Percentiles rank a stretch among this genome's conserved stretches.
Conservation (phyloP, 495 filamentous ascomycete genomes). For the Emericellopsis terricola region DNA sequence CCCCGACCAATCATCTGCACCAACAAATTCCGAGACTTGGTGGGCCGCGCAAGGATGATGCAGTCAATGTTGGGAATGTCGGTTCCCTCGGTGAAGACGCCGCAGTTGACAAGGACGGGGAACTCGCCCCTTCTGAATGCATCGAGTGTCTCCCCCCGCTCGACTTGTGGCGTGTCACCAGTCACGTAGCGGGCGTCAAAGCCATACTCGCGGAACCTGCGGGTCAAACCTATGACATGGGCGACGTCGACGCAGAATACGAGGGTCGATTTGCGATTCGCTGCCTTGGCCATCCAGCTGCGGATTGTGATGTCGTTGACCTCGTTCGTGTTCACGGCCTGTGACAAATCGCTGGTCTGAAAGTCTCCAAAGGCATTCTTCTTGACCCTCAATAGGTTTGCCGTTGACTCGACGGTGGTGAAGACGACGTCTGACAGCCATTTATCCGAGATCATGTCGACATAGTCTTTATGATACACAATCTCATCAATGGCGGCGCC, state of each 20-base stretch:
- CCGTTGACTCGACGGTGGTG: constrained; percentile 73
- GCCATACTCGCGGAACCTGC: constrained; percentile 54
- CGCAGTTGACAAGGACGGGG: constrained; percentile 85
- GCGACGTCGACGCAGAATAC: constrained; percentile 83
- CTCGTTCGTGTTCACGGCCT: constrained; percentile 58
- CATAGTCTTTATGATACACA: constrained; percentile 92
- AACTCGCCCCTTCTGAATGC: constrained; percentile 61
- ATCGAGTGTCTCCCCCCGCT: constrained; percentile 48
- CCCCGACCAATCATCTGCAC: constrained; percentile 97
- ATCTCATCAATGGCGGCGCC: constrained; percentile 87
- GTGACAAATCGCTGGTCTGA: constrained; percentile 49
- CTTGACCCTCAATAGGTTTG: constrained; percentile 52
- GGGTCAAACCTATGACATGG: constrained; percentile 58
- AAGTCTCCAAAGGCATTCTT: constrained; percentile 60
- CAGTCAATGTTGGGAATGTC: constrained; percentile 98
- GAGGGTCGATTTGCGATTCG: constrained; percentile 60
- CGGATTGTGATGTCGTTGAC: constrained; percentile 69
- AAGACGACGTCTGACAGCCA: constrained; percentile 75
- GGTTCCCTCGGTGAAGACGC: constrained; percentile 89
- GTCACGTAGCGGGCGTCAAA: constrained; percentile 76
- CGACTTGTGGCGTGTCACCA: constrained; percentile 45
- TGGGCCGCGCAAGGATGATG: constrained; percentile 74
- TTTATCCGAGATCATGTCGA: constrained; percentile 89
- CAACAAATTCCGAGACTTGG: constrained; percentile 73
- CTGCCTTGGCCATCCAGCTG: constrained; percentile 65